Percentiles rank a stretch among this genome's conserved stretches.
These are phyloP conservation scores for Batrachochytrium dendrobatidis DNA, from an alignment of 371 early-diverging fungal species.

Conservation along the genomic window DNA sequence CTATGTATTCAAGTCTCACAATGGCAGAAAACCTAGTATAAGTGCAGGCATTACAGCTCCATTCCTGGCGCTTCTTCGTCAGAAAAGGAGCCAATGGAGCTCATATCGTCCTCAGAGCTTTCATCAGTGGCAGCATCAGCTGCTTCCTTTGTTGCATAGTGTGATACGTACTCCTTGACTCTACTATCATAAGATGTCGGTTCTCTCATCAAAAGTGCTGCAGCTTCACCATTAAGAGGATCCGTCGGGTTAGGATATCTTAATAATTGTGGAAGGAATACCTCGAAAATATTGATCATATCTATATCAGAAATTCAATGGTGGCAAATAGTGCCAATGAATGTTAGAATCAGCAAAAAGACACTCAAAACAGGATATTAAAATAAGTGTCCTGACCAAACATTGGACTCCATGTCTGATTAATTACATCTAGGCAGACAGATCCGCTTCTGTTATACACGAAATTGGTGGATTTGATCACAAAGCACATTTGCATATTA, in stretches of 20 bases:
- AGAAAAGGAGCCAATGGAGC: constrained; percentile 67
- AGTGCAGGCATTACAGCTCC: constrained; percentile 6
- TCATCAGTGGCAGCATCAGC: constrained; percentile 75
- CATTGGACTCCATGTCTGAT: constrained; percentile 99
- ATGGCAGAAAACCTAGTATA: too few species aligned
- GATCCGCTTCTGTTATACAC: constrained; percentile 76
- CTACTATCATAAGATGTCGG: constrained; percentile 84
- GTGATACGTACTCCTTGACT: constrained; percentile 85
- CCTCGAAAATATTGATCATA: constrained; percentile 97
- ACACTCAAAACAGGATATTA: not conserved
- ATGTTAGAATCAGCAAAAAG: not conserved
- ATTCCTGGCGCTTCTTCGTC: constrained; percentile 52
- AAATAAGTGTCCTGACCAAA: constrained; percentile 62
- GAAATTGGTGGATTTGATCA: not conserved
- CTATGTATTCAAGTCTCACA: too few species aligned
- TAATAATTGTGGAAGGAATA: constrained; percentile 95
- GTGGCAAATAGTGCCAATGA: too few species aligned
- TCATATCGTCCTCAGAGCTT: constrained; percentile 65
- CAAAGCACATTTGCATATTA: not conserved
- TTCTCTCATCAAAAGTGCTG: constrained; percentile 93
- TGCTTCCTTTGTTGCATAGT: constrained; percentile 83
- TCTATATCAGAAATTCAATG: constrained; percentile 12
- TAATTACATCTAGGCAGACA: constrained; percentile 98
- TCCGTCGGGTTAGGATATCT: constrained; percentile 99
- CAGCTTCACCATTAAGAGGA: constrained; percentile 99